Evolutionary conservation across 371 early-diverging fungal species (phyloP), one percentile per base, ranked within the genome.

Genomic region (Actinomortierella ambigua): DNA sequence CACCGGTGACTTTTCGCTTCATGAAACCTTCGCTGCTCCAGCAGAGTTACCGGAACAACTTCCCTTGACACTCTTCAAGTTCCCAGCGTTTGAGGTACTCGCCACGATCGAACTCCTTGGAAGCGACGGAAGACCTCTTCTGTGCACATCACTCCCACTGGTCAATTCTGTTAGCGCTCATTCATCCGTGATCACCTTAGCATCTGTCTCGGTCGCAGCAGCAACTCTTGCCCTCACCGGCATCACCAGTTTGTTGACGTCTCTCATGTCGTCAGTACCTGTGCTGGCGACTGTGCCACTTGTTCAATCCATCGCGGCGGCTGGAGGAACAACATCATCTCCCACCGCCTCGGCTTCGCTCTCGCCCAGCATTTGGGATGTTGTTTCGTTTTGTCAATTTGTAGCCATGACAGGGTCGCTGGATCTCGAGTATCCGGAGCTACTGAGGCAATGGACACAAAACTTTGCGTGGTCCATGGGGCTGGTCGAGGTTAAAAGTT

Each of bases 381-480:
- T 71, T 39, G 60, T 71, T 4, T 71, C 73, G 2, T 71, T 65
- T 52, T 71, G 66, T 13, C 73, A 71, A 46, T 71, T 71, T 20
- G 59, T 71, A 24, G 59, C 66, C 22, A 66, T 57, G 47, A 65
- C 73, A 1, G 73, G 73, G 14, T 65, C 73, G 9, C 23, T 71
- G 46, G 65, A 62, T n/a, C 11, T 71, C 13, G 63, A 65, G 24
- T 71, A 66, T 24, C 73, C 73, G 6, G 73, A 61, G 34, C 14
- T 71, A n/a, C 23, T 66, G 20, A 56, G 50, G 44, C 73, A 71
- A 50, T 71, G 73, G 73, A 63, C 73, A 9, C 60, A 62, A 17
- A 71, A 71, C 46, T 71, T 71, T 62, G 73, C 57, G 1, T 71
- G 73, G 73, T 65, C 66, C 5, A 55, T 66, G 63, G 73, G 73